Percentiles rank a stretch among this genome's conserved stretches.
Evolutionary conservation across 2,329 filamentous ascomycete species (phyloP).

Genomic region (Penicillium palitans): DNA sequence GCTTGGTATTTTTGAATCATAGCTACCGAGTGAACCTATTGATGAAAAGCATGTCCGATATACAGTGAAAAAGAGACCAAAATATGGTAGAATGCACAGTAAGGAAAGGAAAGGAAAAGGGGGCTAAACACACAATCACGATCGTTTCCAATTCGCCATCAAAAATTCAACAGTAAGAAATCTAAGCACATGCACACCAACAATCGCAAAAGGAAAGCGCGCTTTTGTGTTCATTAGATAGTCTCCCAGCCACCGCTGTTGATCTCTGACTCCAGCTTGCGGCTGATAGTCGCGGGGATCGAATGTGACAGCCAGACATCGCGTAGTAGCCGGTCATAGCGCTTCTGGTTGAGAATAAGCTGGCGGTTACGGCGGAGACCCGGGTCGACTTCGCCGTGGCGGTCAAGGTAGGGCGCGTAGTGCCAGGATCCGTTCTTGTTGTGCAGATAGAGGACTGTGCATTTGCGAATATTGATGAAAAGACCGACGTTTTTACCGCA

Average conservation of each 20-base stretch:
- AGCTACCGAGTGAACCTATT: neutral
- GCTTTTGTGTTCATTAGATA: slow-evolving; percentile 33
- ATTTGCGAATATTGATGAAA: slow-evolving; percentile 96
- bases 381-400: slow-evolving; percentile 93
- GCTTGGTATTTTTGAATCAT: slow-evolving; percentile 2
- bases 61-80: neutral
- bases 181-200: slow-evolving; percentile 6
- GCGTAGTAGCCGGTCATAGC: slow-evolving; percentile 85
- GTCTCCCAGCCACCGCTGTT: slow-evolving; percentile 98
- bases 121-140: neutral
- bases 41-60: slow-evolving; percentile 1
- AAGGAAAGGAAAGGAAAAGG: slow-evolving; percentile 2
- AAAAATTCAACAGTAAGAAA: neutral
- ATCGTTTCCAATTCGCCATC: slow-evolving; percentile 1
- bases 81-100: neutral
- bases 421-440: slow-evolving; percentile 78
- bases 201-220: neutral
- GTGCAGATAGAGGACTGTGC: slow-evolving; percentile 85
- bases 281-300: slow-evolving; percentile 82
- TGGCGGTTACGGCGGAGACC: slow-evolving; percentile 84
- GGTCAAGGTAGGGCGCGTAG: slow-evolving; percentile 88
- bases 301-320: slow-evolving; percentile 84
- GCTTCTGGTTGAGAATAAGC: slow-evolving; percentile 86
- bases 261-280: slow-evolving; percentile 89
- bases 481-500: slow-evolving; percentile 89